These are phyloP conservation scores for Penicillium silybi DNA, from an alignment of 495 filamentous ascomycete species.

Conservation along the genomic window DNA sequence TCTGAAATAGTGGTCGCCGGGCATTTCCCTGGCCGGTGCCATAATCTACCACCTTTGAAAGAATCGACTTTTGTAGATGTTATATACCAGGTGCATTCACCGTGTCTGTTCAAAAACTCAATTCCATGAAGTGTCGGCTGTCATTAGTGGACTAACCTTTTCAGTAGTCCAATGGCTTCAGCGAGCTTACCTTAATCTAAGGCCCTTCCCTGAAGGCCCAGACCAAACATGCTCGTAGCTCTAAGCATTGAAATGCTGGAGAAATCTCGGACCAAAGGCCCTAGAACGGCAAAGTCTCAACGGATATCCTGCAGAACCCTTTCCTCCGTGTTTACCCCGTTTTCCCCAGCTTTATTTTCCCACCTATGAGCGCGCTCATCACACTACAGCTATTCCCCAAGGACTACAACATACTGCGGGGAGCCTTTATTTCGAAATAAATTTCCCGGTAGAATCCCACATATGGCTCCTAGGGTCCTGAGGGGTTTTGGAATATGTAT, in stretches of 20 bases:
- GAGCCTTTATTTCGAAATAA: background rate
- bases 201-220: too few relatives aligned
- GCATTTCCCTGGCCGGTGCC: background rate
- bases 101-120: background rate
- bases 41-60: background rate
- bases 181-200: too few relatives aligned
- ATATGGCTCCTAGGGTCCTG: too few relatives aligned
- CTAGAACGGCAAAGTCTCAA: too few relatives aligned
- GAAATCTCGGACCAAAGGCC: background rate
- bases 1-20: background rate
- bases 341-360: conserved; percentile 10
- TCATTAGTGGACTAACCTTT: too few relatives aligned
- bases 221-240: too few relatives aligned
- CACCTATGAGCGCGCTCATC: conserved; percentile 11
- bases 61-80: background rate
- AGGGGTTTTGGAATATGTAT: too few relatives aligned
- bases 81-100: background rate
- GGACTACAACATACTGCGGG: background rate
- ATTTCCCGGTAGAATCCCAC: background rate
- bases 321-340: background rate
- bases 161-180: too few relatives aligned
- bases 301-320: too few relatives aligned
- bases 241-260: background rate
- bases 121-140: too few relatives aligned
- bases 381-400: background rate